Percentiles rank a stretch among this genome's conserved stretches.
Evolutionary conservation across 371 early-diverging fungal species (phyloP).

Genomic region (Phascolomyces articulosus): DNA sequence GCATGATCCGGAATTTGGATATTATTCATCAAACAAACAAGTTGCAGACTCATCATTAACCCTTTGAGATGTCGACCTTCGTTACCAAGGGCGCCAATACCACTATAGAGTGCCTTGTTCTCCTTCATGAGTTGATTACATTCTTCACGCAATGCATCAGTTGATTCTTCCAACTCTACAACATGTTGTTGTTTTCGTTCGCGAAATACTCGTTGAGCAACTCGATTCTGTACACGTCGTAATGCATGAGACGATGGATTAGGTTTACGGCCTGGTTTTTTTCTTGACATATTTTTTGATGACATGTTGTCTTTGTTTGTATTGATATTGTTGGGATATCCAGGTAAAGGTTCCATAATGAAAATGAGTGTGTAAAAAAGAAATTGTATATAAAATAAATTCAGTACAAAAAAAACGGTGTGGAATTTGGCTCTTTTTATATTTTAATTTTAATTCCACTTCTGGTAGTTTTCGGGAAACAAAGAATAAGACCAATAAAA

Average conservation of each 20-base stretch:
- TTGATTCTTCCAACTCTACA: slow-evolving; percentile 57
- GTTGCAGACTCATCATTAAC: slow-evolving; percentile 41
- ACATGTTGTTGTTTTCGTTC: slow-evolving; percentile 73
- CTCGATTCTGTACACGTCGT: slow-evolving; percentile 76
- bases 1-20: slow-evolving; percentile 20
- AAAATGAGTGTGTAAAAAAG: too few relatives aligned
- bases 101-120: slow-evolving; percentile 36
- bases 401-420: too few relatives aligned
- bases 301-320: too few relatives aligned
- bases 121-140: slow-evolving; percentile 44
- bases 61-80: slow-evolving; percentile 56
- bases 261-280: slow-evolving; percentile 81
- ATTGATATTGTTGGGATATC: too few relatives aligned
- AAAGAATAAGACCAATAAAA: too few relatives aligned
- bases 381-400: too few relatives aligned
- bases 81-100: slow-evolving; percentile 41
- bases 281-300: slow-evolving; percentile 13
- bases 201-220: slow-evolving; percentile 76
- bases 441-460: too few relatives aligned
- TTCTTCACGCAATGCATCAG: slow-evolving; percentile 55
- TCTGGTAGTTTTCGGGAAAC: too few relatives aligned
- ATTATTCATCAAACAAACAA: slow-evolving; percentile 24
- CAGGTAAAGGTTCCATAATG: too few relatives aligned
- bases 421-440: too few relatives aligned
- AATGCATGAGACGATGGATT: slow-evolving; percentile 61